Conservation (phyloP, 202 grass and related monocot species). For the Brachypodium distachyon region DNA sequence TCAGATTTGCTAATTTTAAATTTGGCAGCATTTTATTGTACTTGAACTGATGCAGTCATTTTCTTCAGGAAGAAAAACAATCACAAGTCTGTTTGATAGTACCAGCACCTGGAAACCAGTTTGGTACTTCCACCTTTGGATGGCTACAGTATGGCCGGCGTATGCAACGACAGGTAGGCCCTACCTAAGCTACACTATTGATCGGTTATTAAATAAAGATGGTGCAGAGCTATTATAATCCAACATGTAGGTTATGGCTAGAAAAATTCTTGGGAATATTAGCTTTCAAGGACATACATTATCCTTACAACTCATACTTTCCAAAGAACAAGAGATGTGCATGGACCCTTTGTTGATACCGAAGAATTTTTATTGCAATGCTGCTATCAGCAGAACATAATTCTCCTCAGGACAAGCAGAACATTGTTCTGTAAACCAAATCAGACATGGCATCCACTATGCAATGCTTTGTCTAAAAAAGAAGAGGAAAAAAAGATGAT, state of each 20-base stretch:
- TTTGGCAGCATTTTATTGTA: neutral
- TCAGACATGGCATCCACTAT: neutral
- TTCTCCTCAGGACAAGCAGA: conserved; percentile 4
- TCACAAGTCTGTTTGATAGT: neutral
- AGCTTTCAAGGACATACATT: conserved; percentile 16
- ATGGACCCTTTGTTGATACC: conserved; percentile 17
- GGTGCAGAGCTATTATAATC: neutral
- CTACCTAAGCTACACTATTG: neutral
- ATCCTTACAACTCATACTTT: conserved; percentile 15
- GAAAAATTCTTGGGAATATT: conserved; percentile 22
- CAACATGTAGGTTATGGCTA: neutral
- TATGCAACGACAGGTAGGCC: neutral
- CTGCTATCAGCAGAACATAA: conserved; percentile 2
- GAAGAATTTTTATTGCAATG: neutral
- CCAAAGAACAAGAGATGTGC: conserved; percentile 2
- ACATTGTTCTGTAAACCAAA: conserved; percentile 26
- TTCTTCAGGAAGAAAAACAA: neutral
- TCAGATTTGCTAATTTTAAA: neutral
- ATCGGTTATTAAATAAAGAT: neutral
- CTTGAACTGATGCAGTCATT: neutral
- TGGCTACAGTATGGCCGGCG: neutral
- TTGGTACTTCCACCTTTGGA: neutral
- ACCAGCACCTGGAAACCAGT: neutral
- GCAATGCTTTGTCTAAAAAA: neutral
- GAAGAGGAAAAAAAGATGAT: neutral